phyloP scores from a whole-genome alignment of 1,139 yeast species.

The Taphrina populina region DNA sequence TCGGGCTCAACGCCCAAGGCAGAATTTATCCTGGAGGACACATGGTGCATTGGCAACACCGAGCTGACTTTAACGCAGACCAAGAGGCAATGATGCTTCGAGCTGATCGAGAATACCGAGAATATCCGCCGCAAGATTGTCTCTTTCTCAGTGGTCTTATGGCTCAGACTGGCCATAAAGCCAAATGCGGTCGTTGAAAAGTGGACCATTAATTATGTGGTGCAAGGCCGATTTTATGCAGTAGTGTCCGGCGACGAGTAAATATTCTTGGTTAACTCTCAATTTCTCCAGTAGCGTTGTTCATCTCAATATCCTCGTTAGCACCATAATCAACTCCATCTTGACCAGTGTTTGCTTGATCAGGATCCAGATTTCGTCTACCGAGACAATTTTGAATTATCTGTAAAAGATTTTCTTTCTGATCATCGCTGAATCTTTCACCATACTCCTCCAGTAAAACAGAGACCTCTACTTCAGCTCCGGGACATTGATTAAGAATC shows the following conservation, averaged over 20 bases:
- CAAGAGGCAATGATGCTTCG: conserved; percentile 32
- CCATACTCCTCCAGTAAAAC: conserved; percentile 33
- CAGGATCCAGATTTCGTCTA: conserved; percentile 6
- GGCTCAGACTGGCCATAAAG: too few relatives aligned
- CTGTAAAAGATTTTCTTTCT: conserved; percentile 11
- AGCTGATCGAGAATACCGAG: conserved; percentile 22
- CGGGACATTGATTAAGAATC: conserved; percentile 32
- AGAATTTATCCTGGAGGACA: conserved; percentile 28
- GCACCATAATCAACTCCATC: not conserved
- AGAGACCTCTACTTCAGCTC: conserved; percentile 30
- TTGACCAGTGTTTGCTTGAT: not conserved
- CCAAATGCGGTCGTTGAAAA: too few relatives aligned
- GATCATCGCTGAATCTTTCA: conserved; percentile 29
- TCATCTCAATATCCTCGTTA: not conserved
- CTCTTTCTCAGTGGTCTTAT: conserved; percentile 7
- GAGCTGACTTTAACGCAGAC: conserved; percentile 20
- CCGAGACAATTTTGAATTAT: conserved; percentile 16
- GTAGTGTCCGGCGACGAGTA: too few relatives aligned
- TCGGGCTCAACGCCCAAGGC: conserved; percentile 23
- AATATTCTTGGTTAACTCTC: too few relatives aligned
- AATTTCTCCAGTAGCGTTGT: too few relatives aligned
- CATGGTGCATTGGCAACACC: conserved; percentile 22
- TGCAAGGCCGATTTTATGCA: too few relatives aligned
- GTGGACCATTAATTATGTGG: too few relatives aligned
- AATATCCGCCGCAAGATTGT: conserved; percentile 19